Percentiles rank a stretch among this genome's conserved stretches.
Evolutionary conservation across 2,329 filamentous ascomycete genomes (phyloP).

Genomic region (Aspergillus flavus): DNA sequence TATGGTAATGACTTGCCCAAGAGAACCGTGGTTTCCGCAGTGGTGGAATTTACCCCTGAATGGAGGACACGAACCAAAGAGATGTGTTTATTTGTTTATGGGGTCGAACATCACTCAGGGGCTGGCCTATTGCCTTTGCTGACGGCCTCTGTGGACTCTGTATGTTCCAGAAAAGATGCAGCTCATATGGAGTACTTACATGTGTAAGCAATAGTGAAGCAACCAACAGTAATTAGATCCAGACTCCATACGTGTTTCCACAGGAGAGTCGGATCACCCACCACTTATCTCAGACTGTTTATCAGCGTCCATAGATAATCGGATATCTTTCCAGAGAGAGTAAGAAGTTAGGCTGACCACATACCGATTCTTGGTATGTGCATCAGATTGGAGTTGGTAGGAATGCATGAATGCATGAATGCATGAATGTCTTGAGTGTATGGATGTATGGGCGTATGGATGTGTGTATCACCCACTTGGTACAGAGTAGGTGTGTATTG

Average conservation of each 20-base stretch:
- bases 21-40: constrained; percentile 26
- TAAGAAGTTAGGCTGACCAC: background rate
- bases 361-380: constrained; percentile 1
- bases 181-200: background rate
- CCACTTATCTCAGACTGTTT: background rate
- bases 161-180: background rate
- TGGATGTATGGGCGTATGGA: too few relatives aligned
- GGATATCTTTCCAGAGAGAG: background rate
- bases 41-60: constrained; percentile 27
- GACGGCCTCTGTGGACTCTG: background rate
- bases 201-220: constrained; percentile 2
- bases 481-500: background rate
- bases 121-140: constrained; percentile 3
- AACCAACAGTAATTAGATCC: background rate
- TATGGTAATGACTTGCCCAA: constrained; percentile 14
- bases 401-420: background rate
- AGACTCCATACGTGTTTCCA: background rate
- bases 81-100: constrained; percentile 13
- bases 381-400: background rate
- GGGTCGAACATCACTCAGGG: constrained; percentile 7
- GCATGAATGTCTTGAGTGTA: too few relatives aligned
- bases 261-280: background rate
- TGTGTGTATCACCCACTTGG: background rate
- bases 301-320: background rate
- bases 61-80: constrained; percentile 23